Evolutionary conservation across 306 rosid species (phyloP), one percentile per base, ranked within the genome.

Genomic region (Lathyrus sativus): DNA sequence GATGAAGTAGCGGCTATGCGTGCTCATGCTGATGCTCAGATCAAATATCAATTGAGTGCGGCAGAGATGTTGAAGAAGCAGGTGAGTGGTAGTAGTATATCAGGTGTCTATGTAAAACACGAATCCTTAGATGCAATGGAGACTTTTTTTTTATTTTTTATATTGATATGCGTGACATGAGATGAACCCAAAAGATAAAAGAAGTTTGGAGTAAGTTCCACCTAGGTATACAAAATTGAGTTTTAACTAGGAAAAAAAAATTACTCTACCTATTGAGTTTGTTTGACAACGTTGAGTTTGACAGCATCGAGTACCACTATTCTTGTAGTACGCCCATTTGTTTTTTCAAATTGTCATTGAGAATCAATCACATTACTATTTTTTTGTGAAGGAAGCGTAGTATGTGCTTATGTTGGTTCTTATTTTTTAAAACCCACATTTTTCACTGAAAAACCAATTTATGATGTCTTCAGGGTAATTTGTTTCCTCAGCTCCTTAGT

Each of bases 11-110:
- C 96, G 1, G 74, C 89, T 3, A 87, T 93, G 95, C 87, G 84
- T 13, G 48, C 89, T 39, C 89, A 68, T 74, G 91, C 53, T 72
- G 97, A 90, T 74, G 85, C 87, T 12, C 95, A 86, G 83, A 28
- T 79, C 55, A 76, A 73, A 44, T 88, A 93, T 79, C 90, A 88
- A 65, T 55, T 90, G 69, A 87, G 39, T 74, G 95, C 85, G 4
- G 96, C 99, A 74, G 92, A 88, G 76, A 78, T 84, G 92, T 83
- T 93, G 79, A 93, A 93, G 90, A 80, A 85, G 67, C 91, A 93
- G 88, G 97, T 88, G 67, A 13, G 54, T 60, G 45, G 9, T 11
- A 41, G 5, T 11, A 38, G 39, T 42, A 26, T 59, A 17, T 54
- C 5, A 65, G 42, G 11, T 37, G 15, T 37, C 8, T 65, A 5